Conservation (phyloP, 2,329 filamentous ascomycete genomes). For the Xylaria sp. region DNA sequence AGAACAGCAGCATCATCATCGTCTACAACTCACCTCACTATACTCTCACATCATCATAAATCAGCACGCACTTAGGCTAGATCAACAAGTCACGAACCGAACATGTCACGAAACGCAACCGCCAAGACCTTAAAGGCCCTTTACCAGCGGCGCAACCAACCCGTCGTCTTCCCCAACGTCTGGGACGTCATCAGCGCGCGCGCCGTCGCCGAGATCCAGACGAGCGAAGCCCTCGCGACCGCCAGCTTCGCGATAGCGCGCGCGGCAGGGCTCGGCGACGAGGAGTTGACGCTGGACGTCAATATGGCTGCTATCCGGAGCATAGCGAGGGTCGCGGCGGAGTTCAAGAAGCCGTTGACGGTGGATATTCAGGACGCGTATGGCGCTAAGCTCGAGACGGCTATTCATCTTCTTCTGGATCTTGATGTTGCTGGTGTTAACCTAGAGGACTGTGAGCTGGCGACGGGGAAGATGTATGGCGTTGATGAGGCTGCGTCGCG, state of each 20-base stretch:
- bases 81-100: conserved; percentile 1
- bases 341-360: conserved; percentile 55
- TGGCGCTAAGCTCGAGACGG: conserved; percentile 52
- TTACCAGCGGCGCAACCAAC: conserved; percentile 48
- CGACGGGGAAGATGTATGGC: conserved; percentile 51
- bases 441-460: conserved; percentile 60
- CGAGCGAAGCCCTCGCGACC: conserved; percentile 53
- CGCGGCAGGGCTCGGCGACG: conserved; percentile 52
- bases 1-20: neutral
- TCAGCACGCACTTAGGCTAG: neutral
- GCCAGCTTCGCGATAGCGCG: conserved; percentile 56
- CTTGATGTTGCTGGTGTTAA: conserved; percentile 63
- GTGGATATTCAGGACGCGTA: conserved; percentile 67
- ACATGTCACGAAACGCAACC: conserved; percentile 22
- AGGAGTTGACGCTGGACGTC: conserved; percentile 55
- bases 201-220: conserved; percentile 52
- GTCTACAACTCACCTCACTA: neutral
- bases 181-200: conserved; percentile 58
- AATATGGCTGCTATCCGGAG: conserved; percentile 56
- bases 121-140: conserved; percentile 28
- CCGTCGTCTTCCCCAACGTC: conserved; percentile 61
- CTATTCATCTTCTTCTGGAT: conserved; percentile 54
- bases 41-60: neutral
- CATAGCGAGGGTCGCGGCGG: conserved; percentile 52
- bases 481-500: conserved; percentile 56